These are phyloP conservation scores for Xylaria arbuscula DNA, from an alignment of 2,329 filamentous ascomycete genomes.

Conservation along the genomic window DNA sequence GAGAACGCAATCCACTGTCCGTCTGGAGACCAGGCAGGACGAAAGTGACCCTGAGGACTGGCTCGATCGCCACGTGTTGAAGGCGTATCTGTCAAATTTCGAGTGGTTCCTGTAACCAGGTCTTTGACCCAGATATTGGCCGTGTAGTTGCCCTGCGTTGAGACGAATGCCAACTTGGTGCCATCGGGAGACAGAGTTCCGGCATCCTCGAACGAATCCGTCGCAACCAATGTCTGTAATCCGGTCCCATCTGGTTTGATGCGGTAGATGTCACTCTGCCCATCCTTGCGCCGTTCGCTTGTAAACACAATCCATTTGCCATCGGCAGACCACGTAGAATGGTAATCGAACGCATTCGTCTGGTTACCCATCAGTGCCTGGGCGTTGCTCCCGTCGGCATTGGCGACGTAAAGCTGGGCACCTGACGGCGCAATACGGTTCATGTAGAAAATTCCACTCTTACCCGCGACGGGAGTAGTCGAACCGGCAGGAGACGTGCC, in stretches of 20 bases:
- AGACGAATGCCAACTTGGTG: neutral
- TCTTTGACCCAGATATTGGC: neutral
- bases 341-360: neutral
- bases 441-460: slow-evolving; percentile 1
- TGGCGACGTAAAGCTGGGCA: neutral
- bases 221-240: neutral
- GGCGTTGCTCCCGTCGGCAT: slow-evolving; percentile 1
- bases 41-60: neutral
- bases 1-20: neutral
- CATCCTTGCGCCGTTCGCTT: neutral
- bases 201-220: neutral
- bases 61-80: neutral
- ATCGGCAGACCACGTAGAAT: neutral
- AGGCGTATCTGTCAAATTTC: neutral
- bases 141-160: neutral
- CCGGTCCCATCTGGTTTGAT: neutral
- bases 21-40: neutral
- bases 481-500: neutral
- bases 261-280: neutral
- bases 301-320: neutral
- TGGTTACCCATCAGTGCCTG: neutral
- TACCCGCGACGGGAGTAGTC: neutral
- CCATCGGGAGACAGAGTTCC: neutral
- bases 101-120: neutral
- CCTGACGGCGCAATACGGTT: neutral